A percentile compares a stretch with the other conserved stretches of the same genome.
These are phyloP conservation scores for Aspergillus oerlinghausenensis DNA, from an alignment of 2,329 filamentous ascomycete genomes.

Conservation along the genomic window DNA sequence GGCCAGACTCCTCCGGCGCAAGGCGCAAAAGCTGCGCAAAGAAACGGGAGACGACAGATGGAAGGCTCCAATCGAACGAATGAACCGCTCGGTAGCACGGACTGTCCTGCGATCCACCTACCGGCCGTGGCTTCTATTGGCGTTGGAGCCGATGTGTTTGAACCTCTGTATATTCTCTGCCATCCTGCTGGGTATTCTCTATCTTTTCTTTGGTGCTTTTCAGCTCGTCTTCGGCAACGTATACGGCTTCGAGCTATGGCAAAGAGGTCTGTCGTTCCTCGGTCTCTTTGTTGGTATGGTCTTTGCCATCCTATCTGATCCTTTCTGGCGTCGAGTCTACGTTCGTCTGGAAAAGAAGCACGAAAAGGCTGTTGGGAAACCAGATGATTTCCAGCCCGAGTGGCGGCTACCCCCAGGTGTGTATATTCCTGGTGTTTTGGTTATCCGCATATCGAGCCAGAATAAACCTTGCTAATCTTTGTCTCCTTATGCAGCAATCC, in stretches of 20 bases:
- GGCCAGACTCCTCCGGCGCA: conserved; percentile 58
- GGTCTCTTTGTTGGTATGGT: conserved; percentile 47
- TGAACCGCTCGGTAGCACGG: conserved; percentile 60
- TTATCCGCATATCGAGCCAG: neutral
- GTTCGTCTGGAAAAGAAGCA: conserved; percentile 37
- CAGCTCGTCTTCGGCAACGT: conserved; percentile 70
- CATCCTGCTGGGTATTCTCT: conserved; percentile 79
- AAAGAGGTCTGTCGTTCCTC: conserved; percentile 74
- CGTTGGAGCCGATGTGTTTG: conserved; percentile 80
- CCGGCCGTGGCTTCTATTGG: conserved; percentile 70
- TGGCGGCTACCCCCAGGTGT: conserved; percentile 69
- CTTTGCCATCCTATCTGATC: conserved; percentile 42
- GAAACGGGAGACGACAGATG: conserved; percentile 74
- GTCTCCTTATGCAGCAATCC: conserved; percentile 45
- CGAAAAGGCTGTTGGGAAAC: conserved; percentile 28
- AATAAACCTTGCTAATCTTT: conserved; percentile 5
- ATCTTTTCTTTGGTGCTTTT: conserved; percentile 89
- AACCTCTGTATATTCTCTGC: conserved; percentile 78
- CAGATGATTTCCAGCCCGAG: conserved; percentile 68
- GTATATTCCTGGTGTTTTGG: conserved; percentile 21
- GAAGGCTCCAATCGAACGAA: conserved; percentile 71
- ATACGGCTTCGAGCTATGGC: conserved; percentile 73
- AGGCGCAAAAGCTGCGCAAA: conserved; percentile 64
- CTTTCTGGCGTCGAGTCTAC: conserved; percentile 45
- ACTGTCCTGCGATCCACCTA: conserved; percentile 58